A percentile compares a stretch with the other conserved stretches of the same genome.
These are phyloP conservation scores for Harringtonia aguacate DNA, from an alignment of 2,329 filamentous ascomycete genomes.

Conservation along the genomic window DNA sequence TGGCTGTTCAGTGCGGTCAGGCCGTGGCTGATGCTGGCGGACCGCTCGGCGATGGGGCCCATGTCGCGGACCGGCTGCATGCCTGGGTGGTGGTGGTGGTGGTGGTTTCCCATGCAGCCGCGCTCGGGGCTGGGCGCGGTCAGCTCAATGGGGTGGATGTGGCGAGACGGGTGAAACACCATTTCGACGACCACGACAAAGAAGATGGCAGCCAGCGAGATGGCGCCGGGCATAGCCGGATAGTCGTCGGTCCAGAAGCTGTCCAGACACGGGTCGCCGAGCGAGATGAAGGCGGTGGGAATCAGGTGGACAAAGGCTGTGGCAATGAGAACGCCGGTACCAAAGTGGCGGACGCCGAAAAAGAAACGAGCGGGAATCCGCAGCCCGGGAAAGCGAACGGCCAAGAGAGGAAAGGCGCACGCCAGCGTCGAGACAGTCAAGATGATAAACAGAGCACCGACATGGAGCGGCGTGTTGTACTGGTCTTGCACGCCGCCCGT, in stretches of 20 bases:
- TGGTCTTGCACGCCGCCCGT: conserved; percentile 28
- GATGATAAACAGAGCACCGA: conserved; percentile 57
- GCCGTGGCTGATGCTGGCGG: not conserved
- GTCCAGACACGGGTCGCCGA: conserved; percentile 63
- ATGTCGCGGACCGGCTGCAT: too few species aligned
- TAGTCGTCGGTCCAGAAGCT: conserved; percentile 69
- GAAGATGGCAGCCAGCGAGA: conserved; percentile 70
- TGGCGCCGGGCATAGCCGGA: conserved; percentile 64
- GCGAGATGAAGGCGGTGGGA: conserved; percentile 53
- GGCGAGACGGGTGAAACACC: conserved; percentile 33
- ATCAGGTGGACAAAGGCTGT: conserved; percentile 76
- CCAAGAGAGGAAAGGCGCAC: conserved; percentile 55
- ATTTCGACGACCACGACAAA: conserved; percentile 68
- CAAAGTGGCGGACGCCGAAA: conserved; percentile 61
- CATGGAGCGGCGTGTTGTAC: conserved; percentile 57
- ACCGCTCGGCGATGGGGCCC: not conserved
- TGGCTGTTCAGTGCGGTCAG: not conserved
- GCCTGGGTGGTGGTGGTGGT: too few species aligned
- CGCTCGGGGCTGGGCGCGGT: not conserved
- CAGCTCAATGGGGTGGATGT: not conserved
- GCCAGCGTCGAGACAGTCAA: conserved; percentile 44
- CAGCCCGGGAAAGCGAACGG: conserved; percentile 44
- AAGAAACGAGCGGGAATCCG: conserved; percentile 48
- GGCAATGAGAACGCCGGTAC: conserved; percentile 74
- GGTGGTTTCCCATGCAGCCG: not conserved